phyloP scores from a whole-genome alignment of 495 filamentous ascomycete genomes.

The Tuber microsphaerosporum region DNA sequence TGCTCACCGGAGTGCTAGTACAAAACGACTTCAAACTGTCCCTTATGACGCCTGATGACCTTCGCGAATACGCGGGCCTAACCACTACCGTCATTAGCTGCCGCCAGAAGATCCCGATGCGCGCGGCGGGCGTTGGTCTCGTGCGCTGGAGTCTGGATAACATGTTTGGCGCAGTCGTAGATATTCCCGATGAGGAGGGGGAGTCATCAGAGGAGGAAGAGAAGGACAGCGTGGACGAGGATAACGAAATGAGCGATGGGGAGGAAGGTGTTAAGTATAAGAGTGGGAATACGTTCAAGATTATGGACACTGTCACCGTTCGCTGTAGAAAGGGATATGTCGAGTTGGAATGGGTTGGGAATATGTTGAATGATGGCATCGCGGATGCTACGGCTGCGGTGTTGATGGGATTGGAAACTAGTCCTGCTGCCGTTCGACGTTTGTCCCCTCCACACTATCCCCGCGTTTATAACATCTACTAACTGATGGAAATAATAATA shows the following conservation, averaged over 20 bases:
- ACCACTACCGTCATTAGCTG: constrained; percentile 89
- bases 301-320: constrained; percentile 86
- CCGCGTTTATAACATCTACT: constrained; percentile 24
- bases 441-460: constrained; percentile 38
- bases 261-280: constrained; percentile 55
- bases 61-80: constrained; percentile 89
- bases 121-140: constrained; percentile 78
- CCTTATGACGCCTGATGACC: constrained; percentile 90
- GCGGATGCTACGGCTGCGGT: constrained; percentile 92
- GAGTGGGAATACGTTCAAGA: constrained; percentile 42
- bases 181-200: constrained; percentile 57
- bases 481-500: constrained; percentile 42
- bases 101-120: constrained; percentile 76
- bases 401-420: constrained; percentile 79
- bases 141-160: constrained; percentile 91
- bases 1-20: constrained; percentile 84
- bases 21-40: constrained; percentile 95
- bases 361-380: constrained; percentile 93
- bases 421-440: constrained; percentile 91
- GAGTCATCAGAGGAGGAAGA: constrained; percentile 41
- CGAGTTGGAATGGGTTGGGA: constrained; percentile 93
- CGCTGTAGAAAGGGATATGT: constrained; percentile 60
- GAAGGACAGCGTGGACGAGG: constrained; percentile 46
- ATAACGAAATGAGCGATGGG: constrained; percentile 44
- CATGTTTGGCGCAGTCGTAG: constrained; percentile 64